phyloP scores from a whole-genome alignment of 2,329 filamentous ascomycete species.

The Seiridium cupressi region DNA sequence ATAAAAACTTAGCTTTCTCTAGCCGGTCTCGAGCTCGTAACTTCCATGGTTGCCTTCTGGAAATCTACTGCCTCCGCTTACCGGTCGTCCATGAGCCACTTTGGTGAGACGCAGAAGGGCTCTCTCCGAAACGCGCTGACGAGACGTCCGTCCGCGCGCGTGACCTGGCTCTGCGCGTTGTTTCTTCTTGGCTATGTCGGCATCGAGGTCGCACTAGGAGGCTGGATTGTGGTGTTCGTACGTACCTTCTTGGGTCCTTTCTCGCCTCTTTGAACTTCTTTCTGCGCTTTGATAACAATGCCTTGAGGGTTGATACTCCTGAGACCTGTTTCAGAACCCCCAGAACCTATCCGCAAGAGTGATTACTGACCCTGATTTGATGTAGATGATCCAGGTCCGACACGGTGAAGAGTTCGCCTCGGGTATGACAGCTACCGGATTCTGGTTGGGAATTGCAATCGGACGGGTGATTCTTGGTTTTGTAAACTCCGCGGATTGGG shows the following conservation, averaged over 20 bases:
- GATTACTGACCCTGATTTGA: not conserved
- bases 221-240: constrained; percentile 76
- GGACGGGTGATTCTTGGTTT: constrained; percentile 72
- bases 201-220: constrained; percentile 71
- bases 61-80: constrained; percentile 52
- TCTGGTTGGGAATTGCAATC: constrained; percentile 77
- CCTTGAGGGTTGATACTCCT: not conserved
- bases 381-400: constrained; percentile 67
- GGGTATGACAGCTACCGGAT: constrained; percentile 75
- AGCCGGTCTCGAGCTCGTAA: constrained; percentile 52
- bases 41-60: constrained; percentile 56
- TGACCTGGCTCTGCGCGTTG: constrained; percentile 68
- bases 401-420: constrained; percentile 65
- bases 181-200: constrained; percentile 79
- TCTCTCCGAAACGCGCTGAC: constrained; percentile 38
- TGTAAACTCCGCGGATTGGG: constrained; percentile 65
- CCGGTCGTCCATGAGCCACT: constrained; percentile 34
- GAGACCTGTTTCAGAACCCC: not conserved
- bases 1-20: constrained; percentile 42
- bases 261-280: too few species aligned
- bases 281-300: too few species aligned
- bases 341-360: not conserved
- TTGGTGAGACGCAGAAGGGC: constrained; percentile 22
- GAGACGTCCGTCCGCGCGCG: constrained; percentile 39
- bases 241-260: too few species aligned